These are phyloP conservation scores for Euphorbia schlechtendalii DNA, from an alignment of 441 rosid species.

Conservation along the genomic window DNA sequence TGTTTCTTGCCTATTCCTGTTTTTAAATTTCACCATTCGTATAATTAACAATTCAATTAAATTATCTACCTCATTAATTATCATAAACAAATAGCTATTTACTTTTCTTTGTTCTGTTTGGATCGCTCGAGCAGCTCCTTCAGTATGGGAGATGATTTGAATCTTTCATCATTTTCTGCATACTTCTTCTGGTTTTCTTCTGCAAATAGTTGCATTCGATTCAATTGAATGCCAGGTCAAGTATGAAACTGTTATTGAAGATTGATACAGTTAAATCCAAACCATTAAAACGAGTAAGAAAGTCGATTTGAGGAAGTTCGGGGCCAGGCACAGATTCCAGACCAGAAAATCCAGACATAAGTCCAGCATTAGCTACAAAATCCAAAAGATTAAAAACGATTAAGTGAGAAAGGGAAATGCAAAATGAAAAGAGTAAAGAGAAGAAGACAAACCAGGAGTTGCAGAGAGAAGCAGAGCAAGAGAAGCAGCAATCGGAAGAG, in stretches of 20 bases:
- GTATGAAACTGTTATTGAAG: too few species aligned
- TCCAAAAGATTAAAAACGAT: background rate
- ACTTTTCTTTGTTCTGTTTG: constrained; percentile 73
- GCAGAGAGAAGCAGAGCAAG: constrained; percentile 60
- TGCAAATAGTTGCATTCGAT: too few species aligned
- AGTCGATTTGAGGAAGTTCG: constrained; percentile 64
- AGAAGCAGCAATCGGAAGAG: constrained; percentile 64
- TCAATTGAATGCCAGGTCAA: too few species aligned
- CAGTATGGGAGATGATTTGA: constrained; percentile 72
- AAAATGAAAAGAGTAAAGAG: too few species aligned
- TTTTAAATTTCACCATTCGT: background rate
- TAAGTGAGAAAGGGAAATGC: background rate
- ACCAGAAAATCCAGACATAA: constrained; percentile 71
- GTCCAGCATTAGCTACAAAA: constrained; percentile 64
- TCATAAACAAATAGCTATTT: constrained; percentile 6
- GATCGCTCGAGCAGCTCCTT: constrained; percentile 73
- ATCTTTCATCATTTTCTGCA: constrained; percentile 67
- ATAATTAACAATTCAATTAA: background rate
- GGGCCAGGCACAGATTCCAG: constrained; percentile 88
- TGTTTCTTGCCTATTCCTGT: constrained; percentile 53
- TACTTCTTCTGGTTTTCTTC: constrained; percentile 90
- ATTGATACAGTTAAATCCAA: too few species aligned
- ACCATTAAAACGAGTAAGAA: constrained; percentile 19
- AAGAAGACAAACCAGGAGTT: constrained; percentile 37
- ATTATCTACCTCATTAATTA: too few species aligned